Percentiles rank a stretch among this genome's conserved stretches.
Conservation (phyloP, 352 stramenopile species). For the Globisporangium sylvaticum region DNA sequence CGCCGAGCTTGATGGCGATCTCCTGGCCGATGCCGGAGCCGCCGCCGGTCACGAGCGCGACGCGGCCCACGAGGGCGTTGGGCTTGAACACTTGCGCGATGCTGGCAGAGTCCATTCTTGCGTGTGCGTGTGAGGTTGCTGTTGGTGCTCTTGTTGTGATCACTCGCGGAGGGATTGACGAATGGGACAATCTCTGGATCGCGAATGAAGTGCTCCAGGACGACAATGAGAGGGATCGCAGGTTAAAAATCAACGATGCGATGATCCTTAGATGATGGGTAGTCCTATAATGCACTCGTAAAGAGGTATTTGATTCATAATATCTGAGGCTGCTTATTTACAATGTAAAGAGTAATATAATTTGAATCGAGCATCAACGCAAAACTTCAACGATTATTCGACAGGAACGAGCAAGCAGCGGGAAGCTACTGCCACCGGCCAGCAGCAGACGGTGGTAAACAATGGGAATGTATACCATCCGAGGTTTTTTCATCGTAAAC, state of each 20-base stretch:
- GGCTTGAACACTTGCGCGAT: conserved; percentile 54
- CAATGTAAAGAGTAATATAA: too few species aligned
- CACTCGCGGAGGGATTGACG: not conserved
- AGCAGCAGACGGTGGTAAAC: not conserved
- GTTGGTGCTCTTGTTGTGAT: not conserved
- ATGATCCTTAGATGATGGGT: too few species aligned
- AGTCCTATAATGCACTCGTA: too few species aligned
- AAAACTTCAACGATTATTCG: conserved; percentile 13
- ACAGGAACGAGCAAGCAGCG: not conserved
- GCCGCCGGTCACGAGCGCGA: conserved; percentile 92
- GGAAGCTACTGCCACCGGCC: not conserved
- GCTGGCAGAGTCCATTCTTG: conserved; percentile 43
- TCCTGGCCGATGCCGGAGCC: conserved; percentile 94
- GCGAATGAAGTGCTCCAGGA: not conserved
- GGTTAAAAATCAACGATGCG: too few species aligned
- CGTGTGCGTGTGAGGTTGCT: too few species aligned
- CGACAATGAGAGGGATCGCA: not conserved
- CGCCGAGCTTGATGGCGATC: conserved; percentile 88
- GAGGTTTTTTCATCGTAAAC: not conserved
- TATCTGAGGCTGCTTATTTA: too few species aligned
- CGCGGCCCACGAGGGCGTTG: conserved; percentile 51
- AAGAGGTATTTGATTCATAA: too few species aligned
- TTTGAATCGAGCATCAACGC: too few species aligned
- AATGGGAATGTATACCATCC: not conserved
- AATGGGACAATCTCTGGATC: not conserved